Base-by-base conservation (phyloP, 1,139 yeast species). In the Hansenula lynferdii region DNA sequence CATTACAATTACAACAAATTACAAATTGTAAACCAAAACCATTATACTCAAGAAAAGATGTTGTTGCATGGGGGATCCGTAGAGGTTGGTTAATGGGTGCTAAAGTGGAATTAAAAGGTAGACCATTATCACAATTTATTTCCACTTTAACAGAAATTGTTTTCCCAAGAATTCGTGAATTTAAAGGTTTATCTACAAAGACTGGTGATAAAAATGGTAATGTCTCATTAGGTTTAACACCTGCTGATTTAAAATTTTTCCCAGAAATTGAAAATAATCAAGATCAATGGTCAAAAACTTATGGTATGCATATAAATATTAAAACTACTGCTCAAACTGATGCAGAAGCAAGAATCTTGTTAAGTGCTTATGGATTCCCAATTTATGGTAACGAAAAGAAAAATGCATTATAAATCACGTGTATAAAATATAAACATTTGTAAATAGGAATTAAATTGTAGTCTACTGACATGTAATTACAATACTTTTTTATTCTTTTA, bases 31-130 rank as follows among this genome's bases (percentile, higher is more conserved):
- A 87, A 61, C 90, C 97, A 31, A 70, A 73, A 48, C 73, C 82
- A 29, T 69, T 87, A 24, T 83, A 70, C 58, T 83, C 95, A 34
- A 85, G 77, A 55, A 72, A 85, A 12, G 89, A 89, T 61, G 86
- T 87, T 35, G 84, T 92, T 39, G 76, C 79, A 31, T 90, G 97
- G 96, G 81, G 81, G 52, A 73, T 89, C 41, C 79, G 97, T 61
- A 80, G 80, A 37, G 96, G 97, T 33, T 83, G 80, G 69, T 82
- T 85, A 36, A 85, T 95, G 77, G 99, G 98, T 39, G 96, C 95
- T 43, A 85, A 85, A 58, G 83, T 82, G 17, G 78, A 76, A 44
- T 67, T 94, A 43, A 70, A 70, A 27, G 98, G 97, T 34, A 75
- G 83, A 47, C 86, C 86, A 41, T 85, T 90, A 83, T 67, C 80